Conservation (phyloP, 164 flowering plant genomes). For the Magnolia changhungtana region DNA sequence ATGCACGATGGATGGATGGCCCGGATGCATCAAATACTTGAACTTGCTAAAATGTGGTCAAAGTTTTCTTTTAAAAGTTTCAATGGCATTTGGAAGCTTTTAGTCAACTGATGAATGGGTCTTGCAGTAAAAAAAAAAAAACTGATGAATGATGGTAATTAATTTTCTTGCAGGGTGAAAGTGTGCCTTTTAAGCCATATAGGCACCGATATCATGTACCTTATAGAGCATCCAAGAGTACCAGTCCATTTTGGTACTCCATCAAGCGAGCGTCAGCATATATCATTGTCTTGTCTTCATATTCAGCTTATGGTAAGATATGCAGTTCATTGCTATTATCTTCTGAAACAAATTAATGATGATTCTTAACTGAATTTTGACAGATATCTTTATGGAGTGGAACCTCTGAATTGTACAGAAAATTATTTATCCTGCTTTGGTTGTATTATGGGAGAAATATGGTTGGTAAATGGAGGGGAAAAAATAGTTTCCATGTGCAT, state of each 20-base stretch:
- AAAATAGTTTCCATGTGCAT: too few species aligned
- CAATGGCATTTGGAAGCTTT: not conserved
- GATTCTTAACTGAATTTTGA: not conserved
- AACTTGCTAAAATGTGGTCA: not conserved
- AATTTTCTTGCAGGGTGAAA: conserved; percentile 28
- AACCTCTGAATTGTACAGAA: not conserved
- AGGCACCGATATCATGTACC: conserved; percentile 29
- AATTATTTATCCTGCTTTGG: not conserved
- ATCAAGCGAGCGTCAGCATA: conserved; percentile 39
- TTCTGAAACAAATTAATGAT: not conserved
- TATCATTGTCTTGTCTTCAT: conserved; percentile 35
- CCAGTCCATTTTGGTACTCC: conserved; percentile 36
- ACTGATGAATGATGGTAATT: not conserved
- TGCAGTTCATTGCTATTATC: not conserved
- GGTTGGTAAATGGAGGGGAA: not conserved
- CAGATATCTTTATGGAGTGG: too few species aligned
- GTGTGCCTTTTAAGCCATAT: conserved; percentile 33
- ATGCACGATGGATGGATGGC: not conserved
- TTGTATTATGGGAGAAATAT: not conserved
- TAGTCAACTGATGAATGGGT: not conserved
- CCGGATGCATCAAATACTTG: not conserved
- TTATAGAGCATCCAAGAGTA: conserved; percentile 26
- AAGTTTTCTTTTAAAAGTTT: not conserved
- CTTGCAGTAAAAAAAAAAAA: too few species aligned
- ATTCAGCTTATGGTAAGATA: conserved; percentile 33